Conservation (phyloP, 768 basidiomycete genomes). For the Suillus spraguei region DNA sequence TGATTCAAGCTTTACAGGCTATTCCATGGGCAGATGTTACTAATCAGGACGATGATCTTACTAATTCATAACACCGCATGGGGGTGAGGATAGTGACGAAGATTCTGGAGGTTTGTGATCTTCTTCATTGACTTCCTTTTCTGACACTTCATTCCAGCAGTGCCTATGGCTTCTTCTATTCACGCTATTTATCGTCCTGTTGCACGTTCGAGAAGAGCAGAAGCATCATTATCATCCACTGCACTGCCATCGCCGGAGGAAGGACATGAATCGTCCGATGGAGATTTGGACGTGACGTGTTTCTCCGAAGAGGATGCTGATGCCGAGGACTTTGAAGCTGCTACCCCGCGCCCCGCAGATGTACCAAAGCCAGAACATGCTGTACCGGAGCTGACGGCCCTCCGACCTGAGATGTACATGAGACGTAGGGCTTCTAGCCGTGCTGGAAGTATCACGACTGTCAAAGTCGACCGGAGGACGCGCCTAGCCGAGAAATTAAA, state of each 20-base stretch:
- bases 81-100: constrained; percentile 67
- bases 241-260: constrained; percentile 18
- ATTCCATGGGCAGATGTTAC: constrained; percentile 74
- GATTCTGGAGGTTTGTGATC: constrained; percentile 41
- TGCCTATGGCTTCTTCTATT: constrained; percentile 75
- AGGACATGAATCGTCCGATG: constrained; percentile 36
- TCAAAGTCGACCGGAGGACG: constrained; percentile 65
- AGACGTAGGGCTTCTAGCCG: constrained; percentile 37
- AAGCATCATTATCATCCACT: constrained; percentile 22
- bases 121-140: constrained; percentile 18
- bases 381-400: constrained; percentile 8
- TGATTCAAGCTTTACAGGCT: constrained; percentile 87
- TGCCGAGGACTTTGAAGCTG: constrained; percentile 59
- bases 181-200: constrained; percentile 86
- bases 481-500: constrained; percentile 85
- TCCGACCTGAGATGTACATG: constrained; percentile 22
- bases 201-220: constrained; percentile 59
- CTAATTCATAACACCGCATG: constrained; percentile 40
- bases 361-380: constrained; percentile 16
- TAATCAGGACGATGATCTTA: constrained; percentile 68
- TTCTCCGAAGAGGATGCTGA: constrained; percentile 56
- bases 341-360: constrained; percentile 43
- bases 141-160: constrained; percentile 28
- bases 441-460: constrained; percentile 71
- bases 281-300: constrained; percentile 34